Evolutionary conservation across 805 yeast species (phyloP).

Genomic region (Ogataea henricii): DNA sequence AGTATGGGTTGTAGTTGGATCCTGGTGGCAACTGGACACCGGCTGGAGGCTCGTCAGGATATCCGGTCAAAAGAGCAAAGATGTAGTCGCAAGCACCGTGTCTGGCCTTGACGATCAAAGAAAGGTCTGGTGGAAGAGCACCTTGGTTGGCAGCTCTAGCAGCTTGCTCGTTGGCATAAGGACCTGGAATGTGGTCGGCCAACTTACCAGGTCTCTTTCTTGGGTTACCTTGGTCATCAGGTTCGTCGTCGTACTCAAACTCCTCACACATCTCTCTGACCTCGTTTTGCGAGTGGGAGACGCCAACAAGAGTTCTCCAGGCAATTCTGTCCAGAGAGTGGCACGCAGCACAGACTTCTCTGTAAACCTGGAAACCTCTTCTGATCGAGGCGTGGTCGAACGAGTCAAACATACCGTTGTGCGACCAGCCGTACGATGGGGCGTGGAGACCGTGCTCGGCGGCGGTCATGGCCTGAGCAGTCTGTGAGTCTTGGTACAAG

Average conservation of each 20-base stretch:
- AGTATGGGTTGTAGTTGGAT: conserved; percentile 97
- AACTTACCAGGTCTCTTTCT: conserved; percentile 98
- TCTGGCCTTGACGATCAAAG: conserved; percentile 96
- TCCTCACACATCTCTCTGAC: conserved; percentile 93
- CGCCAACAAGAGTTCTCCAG: conserved; percentile 98
- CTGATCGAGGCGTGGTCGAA: conserved; percentile 95
- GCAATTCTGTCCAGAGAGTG: conserved; percentile 96
- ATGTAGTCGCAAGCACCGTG: conserved; percentile 97
- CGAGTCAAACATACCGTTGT: conserved; percentile 85
- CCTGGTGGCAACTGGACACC: conserved; percentile 94
- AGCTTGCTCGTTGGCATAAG: conserved; percentile 97
- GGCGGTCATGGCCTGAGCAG: conserved; percentile 95
- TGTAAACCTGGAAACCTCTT: conserved; percentile 98
- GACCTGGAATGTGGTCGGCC: conserved; percentile 92
- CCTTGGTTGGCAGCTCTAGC: conserved; percentile 99
- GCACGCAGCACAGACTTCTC: conserved; percentile 99
- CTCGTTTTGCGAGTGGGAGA: conserved; percentile 87
- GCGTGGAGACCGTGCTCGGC: conserved; percentile 99
- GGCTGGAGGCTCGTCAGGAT: conserved; percentile 98
- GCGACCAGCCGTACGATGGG: conserved; percentile 91
- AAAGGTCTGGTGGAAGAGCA: conserved; percentile 97
- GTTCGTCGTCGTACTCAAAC: conserved; percentile 96
- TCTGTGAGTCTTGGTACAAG: conserved; percentile 78
- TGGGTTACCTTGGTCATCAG: conserved; percentile 95
- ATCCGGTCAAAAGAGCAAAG: conserved; percentile 93